Percentiles rank a stretch among this genome's conserved stretches.
phyloP scores from a whole-genome alignment of 768 basidiomycete genomes.

The Hygrocybe punicea region DNA sequence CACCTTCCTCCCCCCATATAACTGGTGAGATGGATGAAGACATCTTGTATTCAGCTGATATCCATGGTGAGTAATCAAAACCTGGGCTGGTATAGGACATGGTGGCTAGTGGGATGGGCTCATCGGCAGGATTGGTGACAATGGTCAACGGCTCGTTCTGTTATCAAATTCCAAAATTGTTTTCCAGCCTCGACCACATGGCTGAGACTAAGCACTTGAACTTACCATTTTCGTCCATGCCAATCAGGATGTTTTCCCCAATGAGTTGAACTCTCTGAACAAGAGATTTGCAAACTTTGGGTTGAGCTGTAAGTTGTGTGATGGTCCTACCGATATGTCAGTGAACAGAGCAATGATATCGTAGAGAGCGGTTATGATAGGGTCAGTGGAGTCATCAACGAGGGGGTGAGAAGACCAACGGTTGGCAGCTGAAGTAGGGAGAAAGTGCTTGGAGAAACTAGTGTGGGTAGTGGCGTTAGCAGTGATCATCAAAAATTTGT shows the following conservation, averaged over 20 bases:
- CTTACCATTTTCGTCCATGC: conserved; percentile 98
- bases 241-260: conserved; percentile 94
- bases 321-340: conserved; percentile 90
- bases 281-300: conserved; percentile 79
- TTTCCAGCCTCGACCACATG: conserved; percentile 98
- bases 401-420: conserved; percentile 79
- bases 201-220: conserved; percentile 90
- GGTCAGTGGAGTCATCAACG: conserved; percentile 81
- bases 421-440: conserved; percentile 47
- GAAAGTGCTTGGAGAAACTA: conserved; percentile 49
- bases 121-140: conserved; percentile 85
- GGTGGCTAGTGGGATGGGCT: conserved; percentile 39
- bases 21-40: conserved; percentile 36
- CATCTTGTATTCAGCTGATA: conserved; percentile 42
- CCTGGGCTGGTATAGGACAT: too few species aligned
- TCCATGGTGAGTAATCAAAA: conserved; percentile 39
- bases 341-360: conserved; percentile 91
- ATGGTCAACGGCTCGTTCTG: conserved; percentile 89
- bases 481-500: too few species aligned
- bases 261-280: conserved; percentile 89
- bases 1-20: conserved; percentile 56
- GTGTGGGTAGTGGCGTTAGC: conserved; percentile 58
- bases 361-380: conserved; percentile 86
- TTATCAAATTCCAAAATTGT: conserved; percentile 99
- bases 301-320: conserved; percentile 76